Base-by-base conservation (phyloP, 108 stramenopile species). In the Phaeodactylum tricornutum region DNA sequence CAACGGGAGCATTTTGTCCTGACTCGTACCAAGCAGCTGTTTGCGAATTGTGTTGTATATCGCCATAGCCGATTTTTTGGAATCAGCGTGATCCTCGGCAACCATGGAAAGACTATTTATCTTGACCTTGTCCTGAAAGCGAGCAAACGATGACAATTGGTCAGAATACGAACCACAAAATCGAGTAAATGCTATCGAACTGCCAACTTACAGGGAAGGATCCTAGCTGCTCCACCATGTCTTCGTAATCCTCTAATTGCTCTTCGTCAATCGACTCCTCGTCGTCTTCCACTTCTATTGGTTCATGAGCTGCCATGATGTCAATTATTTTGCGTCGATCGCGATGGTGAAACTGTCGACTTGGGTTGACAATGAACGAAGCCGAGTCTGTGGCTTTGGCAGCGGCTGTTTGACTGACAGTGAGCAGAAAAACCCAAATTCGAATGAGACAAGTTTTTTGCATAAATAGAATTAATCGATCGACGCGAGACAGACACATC, bases 61-160 rank as follows among this genome's bases (percentile, higher is more conserved):
- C n/a, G 43, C 61, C 14, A 32, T 20, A 6, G 83, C 80, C 30
- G 73, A 72, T 21, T 53, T 50, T 27, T 53, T 48, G 4, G 64
- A 66, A 12, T 71, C 69, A 34, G 75, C 66, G 50, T 80, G 66
- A 47, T 89, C 87, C 50, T 85, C 87, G 7, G 87, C 83, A 5
- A 84, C 67, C 77, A 85, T 85, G 48, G 83, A 78, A 16, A 89
- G 71, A 30, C 58, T 65, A 48, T 82, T 89, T 63, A 89, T 85
- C 37, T 68, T 68, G 36, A 82, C 77, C 47, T 89, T 89, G 43
- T 89, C 87, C 74, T 74, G 33, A n/a, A 35, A 25, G 3, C 20
- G 32, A 37, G 21, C 29, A 20, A 37, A 27, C n/a, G 15, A 16
- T 11, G 8, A n/a, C 41, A 11, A 11, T 8, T 16, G 15, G 15